Conservation (phyloP, 192 early-diverging fungal species). For the Chytriomyces hyalinus region DNA sequence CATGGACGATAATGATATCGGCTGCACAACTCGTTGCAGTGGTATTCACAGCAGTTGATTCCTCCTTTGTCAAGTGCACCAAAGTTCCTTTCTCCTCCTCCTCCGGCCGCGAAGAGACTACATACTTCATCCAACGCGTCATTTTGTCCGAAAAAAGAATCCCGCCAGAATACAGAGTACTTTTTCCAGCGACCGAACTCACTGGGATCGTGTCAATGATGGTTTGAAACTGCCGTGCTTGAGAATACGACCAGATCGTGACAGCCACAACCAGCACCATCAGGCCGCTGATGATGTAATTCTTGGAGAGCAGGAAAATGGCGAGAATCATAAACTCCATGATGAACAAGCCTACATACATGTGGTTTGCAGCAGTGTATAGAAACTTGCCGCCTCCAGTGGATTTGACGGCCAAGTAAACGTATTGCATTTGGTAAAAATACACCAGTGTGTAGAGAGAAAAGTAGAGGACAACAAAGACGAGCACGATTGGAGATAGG, state of each 20-base stretch:
- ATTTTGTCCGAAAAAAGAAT: neutral
- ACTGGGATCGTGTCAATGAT: constrained; percentile 51
- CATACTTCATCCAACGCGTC: too few relatives aligned
- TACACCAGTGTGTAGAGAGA: constrained; percentile 75
- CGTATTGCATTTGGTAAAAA: constrained; percentile 76
- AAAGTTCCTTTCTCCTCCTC: too few relatives aligned
- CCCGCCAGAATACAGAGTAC: neutral
- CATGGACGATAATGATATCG: too few relatives aligned
- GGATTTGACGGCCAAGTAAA: constrained; percentile 44
- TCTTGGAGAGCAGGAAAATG: constrained; percentile 67
- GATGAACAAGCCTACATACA: constrained; percentile 60
- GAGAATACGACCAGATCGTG: constrained; percentile 59
- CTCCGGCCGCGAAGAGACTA: too few relatives aligned
- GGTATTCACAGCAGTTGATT: neutral
- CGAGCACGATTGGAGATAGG: constrained; percentile 77
- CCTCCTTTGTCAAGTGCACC: too few relatives aligned
- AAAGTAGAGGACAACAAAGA: constrained; percentile 80
- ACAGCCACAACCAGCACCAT: constrained; percentile 48
- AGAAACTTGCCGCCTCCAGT: constrained; percentile 51
- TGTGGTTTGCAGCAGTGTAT: constrained; percentile 41
- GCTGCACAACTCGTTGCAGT: neutral
- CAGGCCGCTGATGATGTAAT: constrained; percentile 50
- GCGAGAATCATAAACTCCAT: constrained; percentile 72
- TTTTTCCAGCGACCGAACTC: neutral
- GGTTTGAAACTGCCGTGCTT: constrained; percentile 62